phyloP scores from a whole-genome alignment of 345 rosid genomes.

The Populus deltoides region DNA sequence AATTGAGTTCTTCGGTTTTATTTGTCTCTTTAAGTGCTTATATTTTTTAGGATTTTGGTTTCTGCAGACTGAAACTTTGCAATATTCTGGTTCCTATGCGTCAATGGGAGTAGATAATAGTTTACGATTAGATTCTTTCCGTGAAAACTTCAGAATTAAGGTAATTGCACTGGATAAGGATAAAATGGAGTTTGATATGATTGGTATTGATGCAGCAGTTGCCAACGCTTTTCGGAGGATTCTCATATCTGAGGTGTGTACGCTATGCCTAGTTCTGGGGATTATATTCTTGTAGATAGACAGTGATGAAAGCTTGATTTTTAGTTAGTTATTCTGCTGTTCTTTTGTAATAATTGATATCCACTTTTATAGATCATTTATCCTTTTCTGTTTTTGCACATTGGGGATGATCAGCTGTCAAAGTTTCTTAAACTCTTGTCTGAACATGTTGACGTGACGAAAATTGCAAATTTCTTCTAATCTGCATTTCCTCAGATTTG shows the following conservation, averaged over 20 bases:
- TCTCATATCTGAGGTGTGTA: slow-evolving; percentile 78
- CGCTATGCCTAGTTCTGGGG: background rate
- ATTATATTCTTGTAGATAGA: background rate
- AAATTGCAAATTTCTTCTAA: background rate
- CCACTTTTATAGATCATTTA: background rate
- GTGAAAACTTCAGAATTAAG: slow-evolving; percentile 55
- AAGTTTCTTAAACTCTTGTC: background rate
- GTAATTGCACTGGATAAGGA: slow-evolving; percentile 45
- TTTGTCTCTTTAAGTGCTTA: background rate
- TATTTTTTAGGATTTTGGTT: slow-evolving; percentile 12
- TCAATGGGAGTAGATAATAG: slow-evolving; percentile 70
- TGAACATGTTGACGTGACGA: background rate
- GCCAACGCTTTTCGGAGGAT: slow-evolving; percentile 94
- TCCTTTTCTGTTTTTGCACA: background rate
- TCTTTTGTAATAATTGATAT: background rate
- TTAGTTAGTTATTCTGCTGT: background rate
- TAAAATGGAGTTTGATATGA: slow-evolving; percentile 81
- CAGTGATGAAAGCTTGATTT: background rate
- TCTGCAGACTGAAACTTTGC: slow-evolving; percentile 56
- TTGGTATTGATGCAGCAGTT: slow-evolving; percentile 73
- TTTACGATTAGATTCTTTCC: slow-evolving; percentile 45
- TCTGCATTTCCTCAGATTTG: background rate
- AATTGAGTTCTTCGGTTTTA: background rate
- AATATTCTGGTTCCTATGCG: slow-evolving; percentile 83
- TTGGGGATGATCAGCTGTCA: background rate